Evolutionary conservation across 805 yeast species (phyloP).

Genomic region (Candida odintsovae): DNA sequence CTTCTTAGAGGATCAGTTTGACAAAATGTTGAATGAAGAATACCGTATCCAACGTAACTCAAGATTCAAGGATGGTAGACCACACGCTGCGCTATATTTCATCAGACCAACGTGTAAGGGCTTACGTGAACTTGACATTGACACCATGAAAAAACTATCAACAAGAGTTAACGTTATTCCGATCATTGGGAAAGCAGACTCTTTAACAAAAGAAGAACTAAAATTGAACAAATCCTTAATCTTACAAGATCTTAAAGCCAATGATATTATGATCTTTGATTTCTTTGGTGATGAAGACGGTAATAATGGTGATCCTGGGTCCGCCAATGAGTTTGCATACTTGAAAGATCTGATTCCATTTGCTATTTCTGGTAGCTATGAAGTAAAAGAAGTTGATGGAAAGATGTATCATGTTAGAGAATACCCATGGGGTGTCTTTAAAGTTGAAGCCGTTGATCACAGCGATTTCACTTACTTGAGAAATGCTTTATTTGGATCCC

Average conservation of each 20-base stretch:
- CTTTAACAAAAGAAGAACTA: conserved; percentile 63
- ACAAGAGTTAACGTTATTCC: conserved; percentile 79
- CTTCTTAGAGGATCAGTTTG: conserved; percentile 67
- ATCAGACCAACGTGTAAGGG: conserved; percentile 66
- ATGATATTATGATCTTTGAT: conserved; percentile 62
- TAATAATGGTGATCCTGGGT: conserved; percentile 13
- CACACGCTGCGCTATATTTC: conserved; percentile 75
- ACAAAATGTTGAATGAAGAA: conserved; percentile 68
- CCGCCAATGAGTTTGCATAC: conserved; percentile 25
- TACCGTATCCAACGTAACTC: conserved; percentile 69
- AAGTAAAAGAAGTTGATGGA: conserved; percentile 25
- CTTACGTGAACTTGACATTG: conserved; percentile 65
- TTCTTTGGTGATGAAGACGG: conserved; percentile 32
- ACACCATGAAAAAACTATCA: conserved; percentile 62
- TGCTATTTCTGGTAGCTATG: conserved; percentile 58
- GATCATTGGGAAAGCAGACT: conserved; percentile 74
- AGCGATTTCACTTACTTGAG: conserved; percentile 70
- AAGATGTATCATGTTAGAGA: conserved; percentile 41
- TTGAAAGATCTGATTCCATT: conserved; percentile 53
- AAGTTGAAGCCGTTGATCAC: conserved; percentile 48
- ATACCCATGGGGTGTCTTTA: conserved; percentile 67
- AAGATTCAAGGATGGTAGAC: conserved; percentile 63
- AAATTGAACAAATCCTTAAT: conserved; percentile 46
- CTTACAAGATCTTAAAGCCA: conserved; percentile 48
- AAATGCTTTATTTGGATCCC: conserved; percentile 69